Evolutionary conservation across 352 stramenopile genomes (phyloP).

Genomic region (Globisporangium cystogenes): DNA sequence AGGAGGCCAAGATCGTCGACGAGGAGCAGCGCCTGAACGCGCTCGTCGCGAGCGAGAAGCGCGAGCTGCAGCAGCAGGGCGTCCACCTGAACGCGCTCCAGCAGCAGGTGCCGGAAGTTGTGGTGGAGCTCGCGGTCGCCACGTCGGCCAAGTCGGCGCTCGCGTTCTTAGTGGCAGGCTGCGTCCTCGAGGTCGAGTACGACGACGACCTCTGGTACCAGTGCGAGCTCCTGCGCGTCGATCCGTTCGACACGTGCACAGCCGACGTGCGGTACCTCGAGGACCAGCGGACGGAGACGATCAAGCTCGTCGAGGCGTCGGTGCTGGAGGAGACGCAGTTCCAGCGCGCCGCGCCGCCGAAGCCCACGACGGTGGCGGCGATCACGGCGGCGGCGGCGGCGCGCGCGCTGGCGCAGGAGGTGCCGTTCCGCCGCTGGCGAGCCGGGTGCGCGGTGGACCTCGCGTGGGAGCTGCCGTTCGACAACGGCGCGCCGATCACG

Average conservation of each 20-base stretch:
- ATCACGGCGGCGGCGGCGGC: slow-evolving; percentile 40
- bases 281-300: slow-evolving; percentile 57
- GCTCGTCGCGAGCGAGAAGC: slow-evolving; percentile 34
- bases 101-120: slow-evolving; percentile 53
- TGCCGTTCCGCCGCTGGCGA: slow-evolving; percentile 61
- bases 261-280: slow-evolving; percentile 57
- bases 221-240: slow-evolving; percentile 44
- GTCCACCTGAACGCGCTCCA: slow-evolving; percentile 43
- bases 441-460: slow-evolving; percentile 70
- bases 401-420: slow-evolving; percentile 24
- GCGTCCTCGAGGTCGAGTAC: slow-evolving; percentile 56
- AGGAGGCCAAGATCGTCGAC: slow-evolving; percentile 42
- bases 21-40: slow-evolving; percentile 42
- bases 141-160: slow-evolving; percentile 47
- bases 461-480: slow-evolving; percentile 50
- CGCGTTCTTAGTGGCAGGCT: slow-evolving; percentile 56
- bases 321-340: slow-evolving; percentile 23
- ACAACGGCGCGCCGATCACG: slow-evolving; percentile 57
- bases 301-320: slow-evolving; percentile 47
- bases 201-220: slow-evolving; percentile 75
- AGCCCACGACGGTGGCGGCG: slow-evolving; percentile 28
- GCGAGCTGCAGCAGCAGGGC: slow-evolving; percentile 33
- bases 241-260: slow-evolving; percentile 54
- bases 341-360: slow-evolving; percentile 4
- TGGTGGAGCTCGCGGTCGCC: slow-evolving; percentile 45